These are phyloP conservation scores for Aspergillus incahuasiensis DNA, from an alignment of 495 filamentous ascomycete genomes.

Conservation along the genomic window DNA sequence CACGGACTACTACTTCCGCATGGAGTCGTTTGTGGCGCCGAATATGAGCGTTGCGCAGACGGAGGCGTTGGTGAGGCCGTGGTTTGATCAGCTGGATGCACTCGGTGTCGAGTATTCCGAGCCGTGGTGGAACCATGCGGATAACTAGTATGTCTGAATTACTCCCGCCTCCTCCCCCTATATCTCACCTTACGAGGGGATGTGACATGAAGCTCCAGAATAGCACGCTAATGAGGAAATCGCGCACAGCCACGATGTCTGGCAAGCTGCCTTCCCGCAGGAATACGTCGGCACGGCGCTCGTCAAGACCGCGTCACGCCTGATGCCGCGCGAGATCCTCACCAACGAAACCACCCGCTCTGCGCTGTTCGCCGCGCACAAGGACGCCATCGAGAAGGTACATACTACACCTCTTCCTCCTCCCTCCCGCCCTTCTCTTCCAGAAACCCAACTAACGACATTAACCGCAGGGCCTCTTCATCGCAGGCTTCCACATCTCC, in stretches of 20 bases:
- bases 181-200: too few relatives aligned
- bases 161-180: too few relatives aligned
- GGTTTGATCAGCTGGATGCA: slow-evolving; percentile 23
- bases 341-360: slow-evolving; percentile 16
- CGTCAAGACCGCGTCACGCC: slow-evolving; percentile 43
- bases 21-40: slow-evolving; percentile 46
- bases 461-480: slow-evolving; percentile 11
- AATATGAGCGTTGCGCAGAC: slow-evolving; percentile 46
- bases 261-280: slow-evolving; percentile 42
- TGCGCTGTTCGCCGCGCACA: slow-evolving; percentile 24
- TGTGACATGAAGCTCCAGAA: too few relatives aligned
- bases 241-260: slow-evolving; percentile 33
- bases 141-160: too few relatives aligned
- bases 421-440: slow-evolving; percentile 23
- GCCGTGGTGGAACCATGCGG: too few relatives aligned
- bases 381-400: too few relatives aligned
- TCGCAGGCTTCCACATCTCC: slow-evolving; percentile 39
- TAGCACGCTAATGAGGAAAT: background rate
- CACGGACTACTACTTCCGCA: slow-evolving; percentile 30
- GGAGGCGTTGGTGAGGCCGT: slow-evolving; percentile 41
- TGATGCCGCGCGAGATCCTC: slow-evolving; percentile 49
- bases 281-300: slow-evolving; percentile 40
- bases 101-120: too few relatives aligned
- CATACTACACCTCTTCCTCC: too few relatives aligned
- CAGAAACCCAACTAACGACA: slow-evolving; percentile 35